Percentiles rank a stretch among this genome's conserved stretches.
Evolutionary conservation across 2,329 filamentous ascomycete species (phyloP).

Genomic region (Pseudohalonectria lignicola): DNA sequence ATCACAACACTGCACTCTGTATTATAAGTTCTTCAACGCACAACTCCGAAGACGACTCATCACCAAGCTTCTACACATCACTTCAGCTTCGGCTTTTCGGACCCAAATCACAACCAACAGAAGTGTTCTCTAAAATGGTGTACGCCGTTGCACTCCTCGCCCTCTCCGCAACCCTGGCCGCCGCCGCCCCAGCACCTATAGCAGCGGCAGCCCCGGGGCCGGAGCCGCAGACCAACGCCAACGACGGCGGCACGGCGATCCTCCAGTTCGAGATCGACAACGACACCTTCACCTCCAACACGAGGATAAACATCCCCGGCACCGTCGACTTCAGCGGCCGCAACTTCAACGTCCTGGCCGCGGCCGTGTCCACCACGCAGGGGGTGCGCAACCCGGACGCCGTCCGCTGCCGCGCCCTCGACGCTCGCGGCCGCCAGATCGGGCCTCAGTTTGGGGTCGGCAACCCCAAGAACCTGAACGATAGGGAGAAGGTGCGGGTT

Average conservation of each 20-base stretch:
- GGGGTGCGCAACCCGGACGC: neutral
- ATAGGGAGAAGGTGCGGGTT: neutral
- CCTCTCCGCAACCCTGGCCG: neutral
- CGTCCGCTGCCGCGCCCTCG: conserved; percentile 5
- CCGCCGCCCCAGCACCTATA: neutral
- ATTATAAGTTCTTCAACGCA: too few species aligned
- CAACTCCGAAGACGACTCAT: too few species aligned
- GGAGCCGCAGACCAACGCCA: neutral
- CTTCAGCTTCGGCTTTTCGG: too few species aligned
- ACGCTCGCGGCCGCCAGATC: neutral
- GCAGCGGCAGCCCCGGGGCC: too few species aligned
- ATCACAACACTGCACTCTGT: too few species aligned
- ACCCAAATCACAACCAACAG: too few species aligned
- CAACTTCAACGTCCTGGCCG: conserved; percentile 1
- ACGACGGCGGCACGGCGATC: neutral
- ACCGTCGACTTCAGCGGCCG: neutral
- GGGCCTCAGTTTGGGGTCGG: neutral
- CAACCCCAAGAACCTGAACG: neutral
- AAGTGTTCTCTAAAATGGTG: too few species aligned
- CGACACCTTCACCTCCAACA: conserved; percentile 3
- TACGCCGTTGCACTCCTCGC: neutral
- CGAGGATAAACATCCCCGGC: conserved; percentile 1
- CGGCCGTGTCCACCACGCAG: neutral
- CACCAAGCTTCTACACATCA: too few species aligned
- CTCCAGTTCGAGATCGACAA: conserved; percentile 3